phyloP scores from a whole-genome alignment of 805 yeast genomes.

The Phaffomyces opuntiae region DNA sequence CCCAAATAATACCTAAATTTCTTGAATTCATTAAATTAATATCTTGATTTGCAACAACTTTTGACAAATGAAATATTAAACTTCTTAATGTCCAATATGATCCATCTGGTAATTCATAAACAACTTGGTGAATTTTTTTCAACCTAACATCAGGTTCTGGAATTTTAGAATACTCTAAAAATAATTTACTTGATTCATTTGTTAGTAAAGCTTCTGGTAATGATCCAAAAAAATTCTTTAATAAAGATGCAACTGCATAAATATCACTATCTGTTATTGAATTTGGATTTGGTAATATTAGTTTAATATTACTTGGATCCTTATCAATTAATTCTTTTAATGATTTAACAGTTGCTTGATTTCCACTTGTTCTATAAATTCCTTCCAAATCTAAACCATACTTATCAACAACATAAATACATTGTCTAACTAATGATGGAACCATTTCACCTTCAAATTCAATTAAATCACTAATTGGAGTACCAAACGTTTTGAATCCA shows the following conservation, averaged over 20 bases:
- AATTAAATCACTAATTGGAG: conserved; percentile 69
- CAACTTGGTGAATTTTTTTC: conserved; percentile 75
- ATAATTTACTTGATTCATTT: conserved; percentile 48
- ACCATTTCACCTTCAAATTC: conserved; percentile 86
- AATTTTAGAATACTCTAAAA: conserved; percentile 66
- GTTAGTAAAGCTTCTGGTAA: conserved; percentile 87
- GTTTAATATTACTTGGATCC: conserved; percentile 60
- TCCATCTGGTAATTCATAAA: conserved; percentile 89
- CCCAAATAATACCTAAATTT: conserved; percentile 89
- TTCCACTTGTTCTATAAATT: conserved; percentile 81
- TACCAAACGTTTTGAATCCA: conserved; percentile 62
- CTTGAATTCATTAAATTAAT: conserved; percentile 76
- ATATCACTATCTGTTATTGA: conserved; percentile 72
- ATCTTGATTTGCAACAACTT: conserved; percentile 56
- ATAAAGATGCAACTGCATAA: conserved; percentile 77
- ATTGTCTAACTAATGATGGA: conserved; percentile 82
- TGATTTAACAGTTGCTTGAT: conserved; percentile 64
- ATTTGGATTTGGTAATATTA: conserved; percentile 48
- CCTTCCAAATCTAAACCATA: conserved; percentile 87
- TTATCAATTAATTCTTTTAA: conserved; percentile 63
- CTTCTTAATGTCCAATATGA: conserved; percentile 88
- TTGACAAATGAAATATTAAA: conserved; percentile 75
- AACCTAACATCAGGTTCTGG: conserved; percentile 54
- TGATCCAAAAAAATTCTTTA: conserved; percentile 76
- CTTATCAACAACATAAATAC: conserved; percentile 79